Conservation (phyloP, 805 yeast species). For the Yarrowia bubula region DNA sequence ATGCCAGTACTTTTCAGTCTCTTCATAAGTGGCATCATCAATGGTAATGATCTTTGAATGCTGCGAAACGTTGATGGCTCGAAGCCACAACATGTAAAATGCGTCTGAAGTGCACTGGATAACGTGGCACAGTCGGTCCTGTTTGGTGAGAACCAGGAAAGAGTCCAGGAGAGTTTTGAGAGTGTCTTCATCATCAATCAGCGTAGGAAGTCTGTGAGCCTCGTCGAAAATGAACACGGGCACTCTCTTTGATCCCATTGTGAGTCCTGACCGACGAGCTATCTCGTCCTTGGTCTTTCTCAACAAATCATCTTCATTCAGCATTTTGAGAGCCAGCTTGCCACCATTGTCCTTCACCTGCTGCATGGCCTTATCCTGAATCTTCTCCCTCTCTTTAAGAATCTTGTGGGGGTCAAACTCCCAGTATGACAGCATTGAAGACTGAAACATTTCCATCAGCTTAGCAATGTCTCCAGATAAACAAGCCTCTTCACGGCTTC, state of each 20-base stretch:
- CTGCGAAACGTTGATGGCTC: conserved; percentile 27
- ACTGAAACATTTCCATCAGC: conserved; percentile 28
- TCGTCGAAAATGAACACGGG: conserved; percentile 32
- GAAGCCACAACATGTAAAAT: conserved; percentile 29
- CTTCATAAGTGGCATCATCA: conserved; percentile 30
- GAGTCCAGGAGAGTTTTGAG: conserved; percentile 30
- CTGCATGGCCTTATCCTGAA: conserved; percentile 20
- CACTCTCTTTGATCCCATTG: conserved; percentile 20
- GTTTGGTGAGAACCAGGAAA: conserved; percentile 32
- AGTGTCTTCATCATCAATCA: conserved; percentile 19
- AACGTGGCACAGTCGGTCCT: conserved; percentile 32
- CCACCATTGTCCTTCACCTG: conserved; percentile 8
- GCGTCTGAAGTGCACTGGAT: conserved; percentile 33
- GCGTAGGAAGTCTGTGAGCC: conserved; percentile 30
- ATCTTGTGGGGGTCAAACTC: conserved; percentile 30
- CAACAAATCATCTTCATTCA: conserved; percentile 9
- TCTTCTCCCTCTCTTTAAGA: conserved; percentile 18
- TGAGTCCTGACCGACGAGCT: conserved; percentile 17
- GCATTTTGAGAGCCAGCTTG: conserved; percentile 7
- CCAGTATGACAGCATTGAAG: conserved; percentile 31
- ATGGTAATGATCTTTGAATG: conserved; percentile 30
- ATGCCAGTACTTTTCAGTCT: conserved; percentile 28
- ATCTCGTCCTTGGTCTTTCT: conserved; percentile 19
- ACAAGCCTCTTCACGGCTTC: conserved; percentile 2
- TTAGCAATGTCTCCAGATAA: conserved; percentile 29